Conservation (phyloP, 257 asterid genomes). For the Solanum chmielewskii region DNA sequence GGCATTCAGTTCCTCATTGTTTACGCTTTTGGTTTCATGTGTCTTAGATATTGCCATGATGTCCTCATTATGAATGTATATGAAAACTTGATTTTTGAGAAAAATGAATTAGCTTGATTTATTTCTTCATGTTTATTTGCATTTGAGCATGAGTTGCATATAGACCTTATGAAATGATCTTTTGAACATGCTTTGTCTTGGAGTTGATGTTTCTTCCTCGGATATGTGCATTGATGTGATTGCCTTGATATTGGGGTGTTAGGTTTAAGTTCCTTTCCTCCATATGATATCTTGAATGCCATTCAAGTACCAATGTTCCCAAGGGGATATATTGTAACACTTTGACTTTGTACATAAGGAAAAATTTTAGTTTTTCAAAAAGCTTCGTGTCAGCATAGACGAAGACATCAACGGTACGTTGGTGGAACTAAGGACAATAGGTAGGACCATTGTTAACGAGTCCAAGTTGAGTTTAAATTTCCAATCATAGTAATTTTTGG, state of each 20-base stretch:
- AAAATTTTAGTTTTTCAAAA: not conserved
- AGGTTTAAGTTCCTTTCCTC: not conserved
- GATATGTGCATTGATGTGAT: not conserved
- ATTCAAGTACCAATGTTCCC: not conserved
- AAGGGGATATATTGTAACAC: not conserved
- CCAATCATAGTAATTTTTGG: not conserved
- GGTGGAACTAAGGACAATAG: not conserved
- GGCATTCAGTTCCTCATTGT: not conserved
- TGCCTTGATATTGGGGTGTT: not conserved
- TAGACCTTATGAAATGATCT: not conserved
- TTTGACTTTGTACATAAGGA: too few species aligned
- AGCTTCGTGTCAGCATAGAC: not conserved
- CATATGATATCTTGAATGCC: not conserved
- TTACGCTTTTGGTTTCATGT: not conserved
- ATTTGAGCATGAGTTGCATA: not conserved
- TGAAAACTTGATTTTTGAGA: not conserved
- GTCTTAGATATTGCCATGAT: not conserved
- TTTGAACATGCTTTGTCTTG: not conserved
- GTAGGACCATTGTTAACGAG: not conserved
- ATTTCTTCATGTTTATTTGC: not conserved
- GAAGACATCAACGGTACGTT: not conserved
- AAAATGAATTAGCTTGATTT: not conserved
- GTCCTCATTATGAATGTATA: not conserved
- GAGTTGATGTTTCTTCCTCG: not conserved
- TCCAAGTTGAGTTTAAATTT: not conserved